These are phyloP conservation scores for Bacterosira constricta DNA, from an alignment of 108 stramenopile species.

Conservation along the genomic window DNA sequence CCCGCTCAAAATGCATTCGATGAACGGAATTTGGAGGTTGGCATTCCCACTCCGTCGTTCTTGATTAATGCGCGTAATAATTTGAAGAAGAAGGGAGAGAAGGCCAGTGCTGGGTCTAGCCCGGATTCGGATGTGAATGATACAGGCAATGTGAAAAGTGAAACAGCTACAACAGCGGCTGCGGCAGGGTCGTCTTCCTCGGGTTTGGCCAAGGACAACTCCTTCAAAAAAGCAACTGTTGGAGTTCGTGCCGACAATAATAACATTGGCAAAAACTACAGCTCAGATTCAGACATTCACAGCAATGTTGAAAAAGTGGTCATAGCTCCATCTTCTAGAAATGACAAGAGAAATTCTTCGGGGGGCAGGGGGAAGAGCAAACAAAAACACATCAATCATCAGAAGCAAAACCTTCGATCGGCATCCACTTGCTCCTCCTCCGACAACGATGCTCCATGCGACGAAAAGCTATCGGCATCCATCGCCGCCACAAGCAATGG, in stretches of 20 bases:
- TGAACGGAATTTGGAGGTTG: slow-evolving; percentile 28
- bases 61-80: slow-evolving; percentile 29
- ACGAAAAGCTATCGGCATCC: not conserved
- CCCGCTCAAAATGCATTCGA: not conserved
- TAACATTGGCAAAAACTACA: no score
- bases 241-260: no score
- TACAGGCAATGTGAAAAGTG: not conserved
- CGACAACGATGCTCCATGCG: not conserved
- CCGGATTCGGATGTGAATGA: not conserved
- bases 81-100: slow-evolving; percentile 21
- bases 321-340: no score
- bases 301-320: no score
- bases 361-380: no score
- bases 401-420: no score
- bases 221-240: not conserved
- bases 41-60: slow-evolving; percentile 39
- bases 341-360: no score
- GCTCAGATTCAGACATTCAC: no score
- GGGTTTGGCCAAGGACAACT: not conserved
- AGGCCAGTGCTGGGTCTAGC: not conserved
- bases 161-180: not conserved
- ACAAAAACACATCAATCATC: no score
- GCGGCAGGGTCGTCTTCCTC: not conserved
- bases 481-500: not conserved
- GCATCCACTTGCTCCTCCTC: not conserved